A percentile compares a stretch with the other conserved stretches of the same genome.
These are phyloP conservation scores for Kodamaea sagamina DNA, from an alignment of 805 yeast species.

Conservation along the genomic window DNA sequence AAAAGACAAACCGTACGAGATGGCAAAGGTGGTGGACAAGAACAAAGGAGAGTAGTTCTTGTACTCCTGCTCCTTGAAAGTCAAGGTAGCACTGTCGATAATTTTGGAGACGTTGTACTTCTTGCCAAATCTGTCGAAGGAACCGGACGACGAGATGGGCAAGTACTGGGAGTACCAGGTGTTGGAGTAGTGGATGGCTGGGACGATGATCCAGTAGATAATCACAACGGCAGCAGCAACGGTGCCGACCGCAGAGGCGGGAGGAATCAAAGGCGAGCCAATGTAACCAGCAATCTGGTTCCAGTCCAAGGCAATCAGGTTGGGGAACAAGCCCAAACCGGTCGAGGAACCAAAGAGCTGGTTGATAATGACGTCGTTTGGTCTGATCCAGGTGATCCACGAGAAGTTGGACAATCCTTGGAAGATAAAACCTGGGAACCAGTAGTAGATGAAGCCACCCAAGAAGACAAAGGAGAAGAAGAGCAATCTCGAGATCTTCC, in stretches of 20 bases:
- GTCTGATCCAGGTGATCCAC: constrained; percentile 68
- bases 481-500: constrained; percentile 50
- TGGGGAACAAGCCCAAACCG: constrained; percentile 66
- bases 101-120: constrained; percentile 53
- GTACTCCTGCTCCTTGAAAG: constrained; percentile 50
- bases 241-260: constrained; percentile 52
- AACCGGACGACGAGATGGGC: constrained; percentile 52
- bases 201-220: constrained; percentile 52
- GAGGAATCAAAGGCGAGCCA: constrained; percentile 67
- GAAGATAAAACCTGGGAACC: constrained; percentile 63
- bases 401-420: constrained; percentile 60
- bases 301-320: constrained; percentile 63
- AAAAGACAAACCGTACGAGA: constrained; percentile 58
- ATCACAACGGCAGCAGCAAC: constrained; percentile 35
- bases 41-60: constrained; percentile 63
- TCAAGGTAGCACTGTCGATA: constrained; percentile 39
- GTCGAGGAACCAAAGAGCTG: constrained; percentile 62
- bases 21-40: constrained; percentile 56
- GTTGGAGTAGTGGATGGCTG: constrained; percentile 56
- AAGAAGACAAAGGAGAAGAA: constrained; percentile 20
- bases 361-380: constrained; percentile 59
- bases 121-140: constrained; percentile 54
- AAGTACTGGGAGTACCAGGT: constrained; percentile 60
- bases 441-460: constrained; percentile 23
- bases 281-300: constrained; percentile 56